Percentiles rank a stretch among this genome's conserved stretches.
These are phyloP conservation scores for Astrothelium subdiscretum DNA, from an alignment of 495 filamentous ascomycete genomes.

Conservation along the genomic window DNA sequence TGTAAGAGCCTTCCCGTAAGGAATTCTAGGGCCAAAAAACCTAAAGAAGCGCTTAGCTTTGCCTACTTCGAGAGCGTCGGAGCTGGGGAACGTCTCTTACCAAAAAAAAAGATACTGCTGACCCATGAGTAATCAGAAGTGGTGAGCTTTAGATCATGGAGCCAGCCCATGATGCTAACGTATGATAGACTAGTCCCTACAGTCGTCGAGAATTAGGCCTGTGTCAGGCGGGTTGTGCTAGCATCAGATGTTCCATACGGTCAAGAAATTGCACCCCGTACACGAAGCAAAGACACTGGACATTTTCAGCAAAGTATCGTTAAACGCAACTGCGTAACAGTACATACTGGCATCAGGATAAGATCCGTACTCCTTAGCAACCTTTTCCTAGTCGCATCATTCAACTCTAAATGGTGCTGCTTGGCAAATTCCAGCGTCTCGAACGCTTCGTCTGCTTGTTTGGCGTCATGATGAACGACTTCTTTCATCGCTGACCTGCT, in stretches of 20 bases:
- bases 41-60: no score
- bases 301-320: not conserved
- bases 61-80: not conserved
- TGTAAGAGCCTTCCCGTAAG: conserved; percentile 11
- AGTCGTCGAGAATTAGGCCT: no score
- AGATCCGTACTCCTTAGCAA: no score
- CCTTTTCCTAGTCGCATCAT: no score
- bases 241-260: not conserved
- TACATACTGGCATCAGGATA: no score
- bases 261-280: not conserved
- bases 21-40: conserved; percentile 9
- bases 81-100: no score
- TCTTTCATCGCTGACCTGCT: no score
- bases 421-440: no score
- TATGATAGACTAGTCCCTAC: not conserved
- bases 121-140: not conserved
- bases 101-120: not conserved
- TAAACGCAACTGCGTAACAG: not conserved
- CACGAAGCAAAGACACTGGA: not conserved
- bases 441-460: no score
- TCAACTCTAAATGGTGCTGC: no score
- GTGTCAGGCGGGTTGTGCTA: not conserved
- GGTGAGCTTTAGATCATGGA: not conserved
- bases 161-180: not conserved
- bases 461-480: no score